Conservation (phyloP, 306 rosid genomes). For the Cicer pinnatifidum region DNA sequence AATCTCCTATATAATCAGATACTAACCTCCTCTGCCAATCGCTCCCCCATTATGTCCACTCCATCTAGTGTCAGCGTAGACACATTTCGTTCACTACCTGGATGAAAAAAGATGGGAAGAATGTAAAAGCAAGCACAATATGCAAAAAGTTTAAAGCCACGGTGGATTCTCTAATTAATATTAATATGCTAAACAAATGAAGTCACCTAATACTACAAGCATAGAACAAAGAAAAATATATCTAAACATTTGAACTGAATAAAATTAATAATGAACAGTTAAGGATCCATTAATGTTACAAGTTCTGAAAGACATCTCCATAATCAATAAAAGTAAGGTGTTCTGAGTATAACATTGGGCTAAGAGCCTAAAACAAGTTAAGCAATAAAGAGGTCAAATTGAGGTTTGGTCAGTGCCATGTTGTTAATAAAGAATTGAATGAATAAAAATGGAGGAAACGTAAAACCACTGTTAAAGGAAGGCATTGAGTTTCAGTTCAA, state of each 20-base stretch:
- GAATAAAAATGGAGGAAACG: neutral
- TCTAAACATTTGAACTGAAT: conserved; percentile 2
- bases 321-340: neutral
- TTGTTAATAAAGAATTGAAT: conserved; percentile 8
- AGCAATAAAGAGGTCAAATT: conserved; percentile 7
- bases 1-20: conserved; percentile 18
- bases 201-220: neutral
- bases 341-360: neutral
- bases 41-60: conserved; percentile 96
- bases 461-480: neutral
- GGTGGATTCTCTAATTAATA: no score
- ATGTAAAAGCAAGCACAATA: conserved; percentile 22
- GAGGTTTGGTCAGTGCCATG: neutral
- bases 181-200: neutral
- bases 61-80: conserved; percentile 82
- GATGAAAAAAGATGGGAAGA: conserved; percentile 16
- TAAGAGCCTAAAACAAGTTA: neutral
- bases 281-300: neutral
- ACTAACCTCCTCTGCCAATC: conserved; percentile 84
- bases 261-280: conserved; percentile 12
- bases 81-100: conserved; percentile 93
- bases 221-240: conserved; percentile 2
- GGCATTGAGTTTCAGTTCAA: neutral
- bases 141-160: neutral
- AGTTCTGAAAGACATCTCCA: neutral